Conservation (phyloP, 306 rosid genomes). For the Urtica urens region DNA sequence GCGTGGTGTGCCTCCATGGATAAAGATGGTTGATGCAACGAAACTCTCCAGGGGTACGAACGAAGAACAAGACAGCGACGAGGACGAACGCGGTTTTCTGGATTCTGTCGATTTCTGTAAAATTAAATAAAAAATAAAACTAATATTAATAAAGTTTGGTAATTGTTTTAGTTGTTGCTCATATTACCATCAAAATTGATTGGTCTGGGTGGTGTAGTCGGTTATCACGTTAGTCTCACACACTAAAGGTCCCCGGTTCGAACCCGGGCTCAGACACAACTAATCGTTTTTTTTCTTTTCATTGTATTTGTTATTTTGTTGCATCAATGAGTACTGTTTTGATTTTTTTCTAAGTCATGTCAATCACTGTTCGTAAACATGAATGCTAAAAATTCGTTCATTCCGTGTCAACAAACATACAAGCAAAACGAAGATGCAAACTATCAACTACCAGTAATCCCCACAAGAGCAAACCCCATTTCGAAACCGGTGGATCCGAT, state of each 20-base stretch:
- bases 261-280: constrained; percentile 34
- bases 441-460: constrained; percentile 72
- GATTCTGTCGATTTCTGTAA: too few relatives aligned
- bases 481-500: constrained; percentile 75
- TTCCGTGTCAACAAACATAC: too few relatives aligned
- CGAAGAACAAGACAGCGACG: neutral
- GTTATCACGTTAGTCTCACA: constrained; percentile 48
- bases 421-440: too few relatives aligned
- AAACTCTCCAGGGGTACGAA: neutral
- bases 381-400: too few relatives aligned
- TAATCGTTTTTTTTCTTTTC: neutral
- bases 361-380: neutral
- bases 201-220: constrained; percentile 41
- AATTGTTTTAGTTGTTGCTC: neutral
- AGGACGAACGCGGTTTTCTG: neutral
- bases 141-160: neutral
- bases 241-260: constrained; percentile 46
- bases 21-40: constrained; percentile 2
- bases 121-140: neutral
- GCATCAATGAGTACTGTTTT: too few relatives aligned
- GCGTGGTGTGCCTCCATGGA: constrained; percentile 81
- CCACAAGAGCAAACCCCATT: constrained; percentile 83
- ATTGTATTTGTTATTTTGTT: neutral
- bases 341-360: too few relatives aligned
- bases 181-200: accelerated